Conservation (phyloP, 148 eudicot genomes). For the Rhododendron ferrugineum region DNA sequence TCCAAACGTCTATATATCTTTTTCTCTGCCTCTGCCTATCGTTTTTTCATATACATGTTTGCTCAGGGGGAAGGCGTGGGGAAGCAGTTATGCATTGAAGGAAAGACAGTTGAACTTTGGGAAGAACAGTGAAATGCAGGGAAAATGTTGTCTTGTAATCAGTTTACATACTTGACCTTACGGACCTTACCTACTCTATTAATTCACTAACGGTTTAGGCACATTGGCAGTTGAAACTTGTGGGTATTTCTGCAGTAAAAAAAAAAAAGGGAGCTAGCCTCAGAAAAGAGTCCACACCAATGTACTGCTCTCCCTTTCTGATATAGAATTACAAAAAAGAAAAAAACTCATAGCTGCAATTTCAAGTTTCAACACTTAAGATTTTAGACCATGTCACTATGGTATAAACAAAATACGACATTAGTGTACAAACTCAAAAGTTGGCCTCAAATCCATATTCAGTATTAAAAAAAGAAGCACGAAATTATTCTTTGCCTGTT, state of each 20-base stretch:
- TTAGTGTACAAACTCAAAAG: neutral
- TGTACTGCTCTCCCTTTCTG: neutral
- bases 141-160: neutral
- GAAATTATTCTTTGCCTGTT: neutral
- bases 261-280: neutral
- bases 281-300: neutral
- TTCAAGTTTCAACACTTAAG: neutral
- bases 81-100: neutral
- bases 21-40: neutral
- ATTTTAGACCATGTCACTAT: neutral
- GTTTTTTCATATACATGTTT: neutral
- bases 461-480: neutral
- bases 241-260: neutral
- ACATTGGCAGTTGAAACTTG: neutral
- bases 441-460: neutral
- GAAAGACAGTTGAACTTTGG: neutral
- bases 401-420: neutral
- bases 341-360: neutral
- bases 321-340: neutral
- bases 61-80: neutral
- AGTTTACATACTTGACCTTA: neutral
- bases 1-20: neutral
- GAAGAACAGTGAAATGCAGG: neutral
- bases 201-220: neutral
- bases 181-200: neutral